phyloP scores from a whole-genome alignment of 2,329 filamentous ascomycete genomes.

The Neopestalotiopsis sp. region DNA sequence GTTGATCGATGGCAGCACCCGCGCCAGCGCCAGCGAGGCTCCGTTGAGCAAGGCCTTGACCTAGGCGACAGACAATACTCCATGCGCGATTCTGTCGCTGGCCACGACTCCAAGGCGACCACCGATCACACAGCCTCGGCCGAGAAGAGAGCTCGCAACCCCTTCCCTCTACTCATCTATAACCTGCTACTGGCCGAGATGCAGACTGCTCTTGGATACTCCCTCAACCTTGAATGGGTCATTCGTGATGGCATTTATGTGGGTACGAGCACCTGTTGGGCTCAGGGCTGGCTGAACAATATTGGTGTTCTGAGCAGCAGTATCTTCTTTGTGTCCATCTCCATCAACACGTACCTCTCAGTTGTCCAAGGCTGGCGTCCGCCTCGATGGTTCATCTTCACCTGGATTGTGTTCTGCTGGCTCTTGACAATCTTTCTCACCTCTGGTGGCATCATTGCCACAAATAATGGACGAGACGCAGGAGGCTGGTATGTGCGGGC shows the following conservation, averaged over 20 bases:
- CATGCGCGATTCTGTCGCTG: neutral
- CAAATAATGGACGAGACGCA: conserved; percentile 5
- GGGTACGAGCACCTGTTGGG: conserved; percentile 17
- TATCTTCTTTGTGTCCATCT: conserved; percentile 19
- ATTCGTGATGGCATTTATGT: conserved; percentile 20
- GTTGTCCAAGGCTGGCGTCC: conserved; percentile 20
- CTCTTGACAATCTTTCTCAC: neutral
- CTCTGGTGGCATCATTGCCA: conserved; percentile 7
- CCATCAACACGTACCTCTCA: conserved; percentile 18
- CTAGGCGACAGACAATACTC: neutral
- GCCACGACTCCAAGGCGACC: neutral
- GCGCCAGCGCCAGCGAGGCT: too few relatives aligned
- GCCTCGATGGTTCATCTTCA: neutral
- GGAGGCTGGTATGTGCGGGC: conserved; percentile 20
- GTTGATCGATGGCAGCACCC: neutral
- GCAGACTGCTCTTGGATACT: conserved; percentile 19
- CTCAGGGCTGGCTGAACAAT: conserved; percentile 23
- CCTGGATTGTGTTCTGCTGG: conserved; percentile 13
- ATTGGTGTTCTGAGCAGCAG: conserved; percentile 19
- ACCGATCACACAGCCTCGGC: neutral
- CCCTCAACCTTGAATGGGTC: conserved; percentile 22
- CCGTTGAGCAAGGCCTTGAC: neutral
- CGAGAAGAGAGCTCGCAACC: conserved; percentile 17
- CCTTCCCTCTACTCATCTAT: conserved; percentile 23
- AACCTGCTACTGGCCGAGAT: conserved; percentile 23